Conservation (phyloP, 257 asterid species). For the Nicotiana sylvestris region DNA sequence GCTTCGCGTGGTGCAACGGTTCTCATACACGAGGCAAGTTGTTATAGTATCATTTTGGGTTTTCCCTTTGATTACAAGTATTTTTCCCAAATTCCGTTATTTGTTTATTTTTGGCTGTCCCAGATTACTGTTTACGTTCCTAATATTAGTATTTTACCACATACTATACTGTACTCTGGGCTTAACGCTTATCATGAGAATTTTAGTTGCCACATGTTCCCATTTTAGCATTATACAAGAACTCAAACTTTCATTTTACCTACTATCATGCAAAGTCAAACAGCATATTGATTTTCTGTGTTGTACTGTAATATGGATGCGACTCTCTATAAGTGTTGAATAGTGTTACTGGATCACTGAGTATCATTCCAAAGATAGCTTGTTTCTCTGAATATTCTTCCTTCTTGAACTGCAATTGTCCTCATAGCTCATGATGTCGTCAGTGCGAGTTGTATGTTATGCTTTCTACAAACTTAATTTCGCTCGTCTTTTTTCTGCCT, state of each 20-base stretch:
- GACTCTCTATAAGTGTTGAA: background rate
- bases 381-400: background rate
- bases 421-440: background rate
- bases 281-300: background rate
- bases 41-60: background rate
- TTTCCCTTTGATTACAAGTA: background rate
- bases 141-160: background rate
- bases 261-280: background rate
- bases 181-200: background rate
- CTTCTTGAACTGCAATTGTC: background rate
- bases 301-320: background rate
- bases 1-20: slow-evolving; percentile 80
- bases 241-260: background rate
- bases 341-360: background rate
- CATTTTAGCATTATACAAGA: background rate
- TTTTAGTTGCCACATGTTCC: background rate
- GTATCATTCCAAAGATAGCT: background rate
- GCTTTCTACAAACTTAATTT: background rate
- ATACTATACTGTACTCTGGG: background rate
- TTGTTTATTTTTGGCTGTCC: background rate
- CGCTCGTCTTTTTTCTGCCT: background rate
- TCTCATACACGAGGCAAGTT: slow-evolving; percentile 77
- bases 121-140: background rate
- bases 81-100: background rate
- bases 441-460: background rate